Evolutionary conservation across 2,329 filamentous ascomycete species (phyloP).

Genomic region (Scedosporium aurantiacum): DNA sequence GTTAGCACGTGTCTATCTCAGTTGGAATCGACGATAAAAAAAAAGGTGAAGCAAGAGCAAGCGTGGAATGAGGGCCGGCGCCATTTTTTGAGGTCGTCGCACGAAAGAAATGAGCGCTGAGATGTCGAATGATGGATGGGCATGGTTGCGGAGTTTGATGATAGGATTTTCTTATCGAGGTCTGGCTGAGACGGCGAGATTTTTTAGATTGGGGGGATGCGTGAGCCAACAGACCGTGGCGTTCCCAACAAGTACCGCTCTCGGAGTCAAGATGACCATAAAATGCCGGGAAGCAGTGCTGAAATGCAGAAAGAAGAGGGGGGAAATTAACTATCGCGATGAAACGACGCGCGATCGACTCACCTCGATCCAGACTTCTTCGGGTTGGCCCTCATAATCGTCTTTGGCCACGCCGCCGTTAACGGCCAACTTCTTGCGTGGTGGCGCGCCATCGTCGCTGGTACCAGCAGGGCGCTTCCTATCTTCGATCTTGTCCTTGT

Average conservation of each 20-base stretch:
- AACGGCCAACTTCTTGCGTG: constrained; percentile 81
- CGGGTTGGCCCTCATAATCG: constrained; percentile 43
- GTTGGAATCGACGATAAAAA: neutral
- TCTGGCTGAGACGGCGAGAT: neutral
- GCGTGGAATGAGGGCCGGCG: neutral
- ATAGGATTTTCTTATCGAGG: neutral
- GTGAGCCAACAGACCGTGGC: neutral
- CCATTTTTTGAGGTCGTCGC: neutral
- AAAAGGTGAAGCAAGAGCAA: neutral
- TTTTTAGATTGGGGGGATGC: neutral
- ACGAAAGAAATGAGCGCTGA: neutral
- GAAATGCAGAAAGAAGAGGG: neutral
- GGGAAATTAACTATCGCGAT: neutral
- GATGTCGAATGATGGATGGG: neutral
- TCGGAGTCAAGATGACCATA: neutral
- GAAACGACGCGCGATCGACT: constrained; percentile 25
- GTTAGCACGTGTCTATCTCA: constrained; percentile 3
- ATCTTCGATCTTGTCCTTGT: constrained; percentile 66
- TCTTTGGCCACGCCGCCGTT: constrained; percentile 60
- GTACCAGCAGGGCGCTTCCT: constrained; percentile 88
- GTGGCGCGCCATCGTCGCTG: constrained; percentile 73
- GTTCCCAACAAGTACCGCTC: neutral
- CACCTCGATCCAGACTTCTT: constrained; percentile 54
- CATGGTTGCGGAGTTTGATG: neutral
- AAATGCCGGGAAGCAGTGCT: neutral